Percentiles rank a stretch among this genome's conserved stretches.
These are phyloP conservation scores for Poa pratensis DNA, from an alignment of 176 grass and related monocot species.

Conservation along the genomic window DNA sequence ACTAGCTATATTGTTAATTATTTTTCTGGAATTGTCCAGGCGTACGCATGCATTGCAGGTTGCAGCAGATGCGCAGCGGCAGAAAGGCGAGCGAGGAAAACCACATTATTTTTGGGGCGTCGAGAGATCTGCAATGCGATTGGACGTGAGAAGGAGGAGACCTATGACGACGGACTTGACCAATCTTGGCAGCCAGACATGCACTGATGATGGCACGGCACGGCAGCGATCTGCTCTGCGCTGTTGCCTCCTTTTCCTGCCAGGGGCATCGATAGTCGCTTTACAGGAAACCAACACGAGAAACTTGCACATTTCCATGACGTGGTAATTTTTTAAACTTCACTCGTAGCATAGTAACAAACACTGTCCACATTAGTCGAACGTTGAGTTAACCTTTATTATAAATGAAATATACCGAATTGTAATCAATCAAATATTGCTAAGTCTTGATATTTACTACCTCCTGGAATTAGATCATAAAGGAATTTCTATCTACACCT, in stretches of 20 bases:
- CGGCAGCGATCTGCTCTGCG: not conserved
- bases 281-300: not conserved
- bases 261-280: not conserved
- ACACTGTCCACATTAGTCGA: too few species aligned
- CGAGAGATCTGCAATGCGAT: constrained; percentile 19
- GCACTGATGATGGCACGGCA: not conserved
- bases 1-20: too few species aligned
- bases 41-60: too few species aligned
- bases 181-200: constrained; percentile 14
- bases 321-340: not conserved
- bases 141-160: not conserved
- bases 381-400: too few species aligned
- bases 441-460: too few species aligned
- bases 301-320: not conserved
- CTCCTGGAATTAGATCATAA: too few species aligned
- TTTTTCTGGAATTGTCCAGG: not conserved
- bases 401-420: too few species aligned
- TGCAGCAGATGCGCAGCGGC: not conserved
- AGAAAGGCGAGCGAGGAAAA: constrained; percentile 19
- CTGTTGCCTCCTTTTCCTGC: not conserved
- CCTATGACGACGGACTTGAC: constrained; percentile 34
- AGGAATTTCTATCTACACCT: too few species aligned
- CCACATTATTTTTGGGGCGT: not conserved
- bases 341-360: not conserved
- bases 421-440: too few species aligned